Evolutionary conservation across 371 early-diverging fungal genomes (phyloP), one percentile per base, ranked within the genome.

Genomic region (Funneliformis caledonium): DNA sequence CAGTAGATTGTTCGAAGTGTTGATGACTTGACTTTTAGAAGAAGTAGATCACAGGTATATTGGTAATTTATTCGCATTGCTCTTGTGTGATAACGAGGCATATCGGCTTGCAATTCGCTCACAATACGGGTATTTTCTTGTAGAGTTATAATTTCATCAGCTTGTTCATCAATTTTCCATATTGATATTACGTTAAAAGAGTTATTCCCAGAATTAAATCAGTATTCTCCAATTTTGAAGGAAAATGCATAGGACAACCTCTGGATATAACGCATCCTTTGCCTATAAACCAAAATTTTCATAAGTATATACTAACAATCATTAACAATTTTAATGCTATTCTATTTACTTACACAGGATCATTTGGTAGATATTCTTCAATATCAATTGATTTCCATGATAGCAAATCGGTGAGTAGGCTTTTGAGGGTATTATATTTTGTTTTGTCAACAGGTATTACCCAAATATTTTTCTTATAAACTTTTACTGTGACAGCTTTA

Each of bases 381-480:
- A n/a, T n/a, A n/a, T n/a, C n/a, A n/a, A n/a, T n/a, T n/a, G n/a
- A n/a, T n/a, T n/a, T n/a, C n/a, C n/a, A n/a, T n/a, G n/a, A n/a
- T n/a, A n/a, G n/a, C n/a, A n/a, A 64, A 64, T 64, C 26, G 8
- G 22, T 8, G 33, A 64, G 64, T 26, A 22, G 2, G 33, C 26
- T 64, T 64, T 64, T 64, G n/a, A 64, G 33, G 2, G 10, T 11
- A 64, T 64, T 64, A 64, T 64, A 64, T 64, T 64, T 64, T 5
- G 33, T 31, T 64, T 64, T 33, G 33, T 64, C 33, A 64, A 31
- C 33, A 31, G 33, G 33, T 4, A 26, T 64, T 64, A 64, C 33
- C 0, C 33, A 31, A 26, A 33, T 64, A 64, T 64, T 64, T 4
- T 22, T 33, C 33, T 64, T 64, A 12, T 64, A 7, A 64, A 64